Evolutionary conservation across 2,329 filamentous ascomycete species (phyloP).

Genomic region (Cladosporium halotolerans): DNA sequence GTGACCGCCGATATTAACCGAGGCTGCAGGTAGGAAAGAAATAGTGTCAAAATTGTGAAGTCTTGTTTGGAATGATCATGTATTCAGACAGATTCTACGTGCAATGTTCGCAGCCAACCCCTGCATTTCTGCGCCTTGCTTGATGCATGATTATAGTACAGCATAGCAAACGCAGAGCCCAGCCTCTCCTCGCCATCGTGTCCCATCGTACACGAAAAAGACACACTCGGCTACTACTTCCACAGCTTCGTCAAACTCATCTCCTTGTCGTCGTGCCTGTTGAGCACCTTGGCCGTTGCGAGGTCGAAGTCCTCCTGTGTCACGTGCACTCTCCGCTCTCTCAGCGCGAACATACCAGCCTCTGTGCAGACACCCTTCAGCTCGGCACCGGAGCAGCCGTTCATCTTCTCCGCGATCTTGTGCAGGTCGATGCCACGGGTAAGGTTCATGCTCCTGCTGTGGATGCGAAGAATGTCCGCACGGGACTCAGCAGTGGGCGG

Average conservation of each 20-base stretch:
- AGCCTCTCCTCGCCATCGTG: not conserved
- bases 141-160: slow-evolving; percentile 1
- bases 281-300: slow-evolving; percentile 96
- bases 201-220: not conserved
- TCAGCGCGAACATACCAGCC: slow-evolving; percentile 94
- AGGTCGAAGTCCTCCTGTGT: slow-evolving; percentile 99
- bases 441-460: slow-evolving; percentile 97
- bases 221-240: slow-evolving; percentile 47
- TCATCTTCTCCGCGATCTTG: slow-evolving; percentile 99
- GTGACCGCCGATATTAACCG: not conserved
- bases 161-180: not conserved
- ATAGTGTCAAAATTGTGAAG: not conserved
- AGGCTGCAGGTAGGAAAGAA: not conserved
- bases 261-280: slow-evolving; percentile 99
- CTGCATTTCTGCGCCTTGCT: too few relatives aligned
- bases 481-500: slow-evolving; percentile 92
- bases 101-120: not conserved
- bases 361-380: slow-evolving; percentile 98
- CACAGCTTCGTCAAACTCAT: slow-evolving; percentile 82
- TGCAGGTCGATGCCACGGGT: slow-evolving; percentile 94
- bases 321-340: slow-evolving; percentile 92
- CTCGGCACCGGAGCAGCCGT: slow-evolving; percentile 94
- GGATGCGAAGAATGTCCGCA: slow-evolving; percentile 95
- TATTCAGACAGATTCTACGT: slow-evolving; percentile 4
- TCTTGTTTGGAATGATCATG: not conserved